Evolutionary conservation across 805 yeast species (phyloP).

Genomic region (Pichia cabralensis): DNA sequence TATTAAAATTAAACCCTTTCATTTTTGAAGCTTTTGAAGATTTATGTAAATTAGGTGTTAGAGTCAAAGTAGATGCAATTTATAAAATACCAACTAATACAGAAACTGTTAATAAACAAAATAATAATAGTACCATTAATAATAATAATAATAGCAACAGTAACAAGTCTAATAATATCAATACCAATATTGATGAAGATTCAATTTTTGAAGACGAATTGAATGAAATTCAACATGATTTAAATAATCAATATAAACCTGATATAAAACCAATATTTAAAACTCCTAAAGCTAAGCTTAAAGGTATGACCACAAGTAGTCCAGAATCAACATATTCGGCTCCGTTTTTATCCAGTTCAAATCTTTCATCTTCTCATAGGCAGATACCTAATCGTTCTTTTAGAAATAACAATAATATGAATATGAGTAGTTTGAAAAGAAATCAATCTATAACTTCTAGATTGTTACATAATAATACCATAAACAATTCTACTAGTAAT

Average conservation of each 20-base stretch:
- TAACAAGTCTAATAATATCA: constrained; percentile 9
- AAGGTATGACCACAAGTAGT: constrained; percentile 13
- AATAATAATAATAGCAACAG: constrained; percentile 1
- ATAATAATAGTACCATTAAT: background rate
- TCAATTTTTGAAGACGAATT: background rate
- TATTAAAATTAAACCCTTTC: constrained; percentile 66
- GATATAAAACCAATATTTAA: constrained; percentile 11
- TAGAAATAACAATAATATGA: no score
- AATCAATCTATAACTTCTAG: constrained; percentile 23
- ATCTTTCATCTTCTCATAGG: constrained; percentile 6
- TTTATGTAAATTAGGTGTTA: constrained; percentile 62
- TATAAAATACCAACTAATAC: constrained; percentile 26
- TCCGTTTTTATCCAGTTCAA: constrained; percentile 15
- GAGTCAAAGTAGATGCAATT: constrained; percentile 48
- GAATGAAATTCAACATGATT: background rate
- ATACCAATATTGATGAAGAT: background rate
- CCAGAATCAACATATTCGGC: constrained; percentile 14
- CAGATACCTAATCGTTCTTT: no score
- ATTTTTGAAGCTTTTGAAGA: constrained; percentile 82
- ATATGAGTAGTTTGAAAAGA: no score
- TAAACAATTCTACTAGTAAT: background rate
- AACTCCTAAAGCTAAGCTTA: constrained; percentile 12
- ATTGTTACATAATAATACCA: constrained; percentile 8
- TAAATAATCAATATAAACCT: no score
- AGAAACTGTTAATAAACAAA: constrained; percentile 10